Evolutionary conservation across 2,329 filamentous ascomycete genomes (phyloP).

Genomic region (Fusarium zealandicum): DNA sequence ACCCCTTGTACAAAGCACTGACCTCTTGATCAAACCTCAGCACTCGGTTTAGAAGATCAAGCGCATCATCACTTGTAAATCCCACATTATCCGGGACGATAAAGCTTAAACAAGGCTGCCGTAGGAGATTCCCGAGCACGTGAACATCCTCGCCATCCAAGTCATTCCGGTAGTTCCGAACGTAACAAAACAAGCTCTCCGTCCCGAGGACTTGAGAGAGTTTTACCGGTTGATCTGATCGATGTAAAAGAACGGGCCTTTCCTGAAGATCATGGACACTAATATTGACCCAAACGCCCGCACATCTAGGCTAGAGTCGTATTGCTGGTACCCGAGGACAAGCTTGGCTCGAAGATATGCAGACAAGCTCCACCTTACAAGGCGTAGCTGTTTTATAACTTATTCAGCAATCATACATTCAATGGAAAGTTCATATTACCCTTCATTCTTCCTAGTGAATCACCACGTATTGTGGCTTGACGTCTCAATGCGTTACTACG

Average conservation of each 20-base stretch:
- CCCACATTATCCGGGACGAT: conserved; percentile 93
- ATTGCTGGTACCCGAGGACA: conserved; percentile 95
- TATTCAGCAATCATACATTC: too few species aligned
- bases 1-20: conserved; percentile 41
- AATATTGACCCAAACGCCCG: conserved; percentile 99
- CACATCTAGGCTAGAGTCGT: conserved; percentile 98
- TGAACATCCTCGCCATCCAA: conserved; percentile 96
- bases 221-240: conserved; percentile 95
- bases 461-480: too few species aligned
- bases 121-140: conserved; percentile 89
- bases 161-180: conserved; percentile 98
- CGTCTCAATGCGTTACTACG: too few species aligned
- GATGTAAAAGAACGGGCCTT: conserved; percentile 98
- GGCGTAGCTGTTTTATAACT: conserved; percentile 15
- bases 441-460: not conserved
- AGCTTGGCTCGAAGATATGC: conserved; percentile 72
- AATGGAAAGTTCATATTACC: not conserved
- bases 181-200: conserved; percentile 93
- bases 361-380: conserved; percentile 19
- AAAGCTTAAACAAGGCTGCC: conserved; percentile 95
- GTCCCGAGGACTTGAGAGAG: conserved; percentile 97
- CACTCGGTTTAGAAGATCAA: conserved; percentile 95
- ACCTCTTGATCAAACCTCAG: conserved; percentile 96
- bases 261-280: conserved; percentile 98
- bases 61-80: conserved; percentile 91